These are phyloP conservation scores for Cytospora chrysosperma DNA, from an alignment of 2,329 filamentous ascomycete genomes.

Conservation along the genomic window DNA sequence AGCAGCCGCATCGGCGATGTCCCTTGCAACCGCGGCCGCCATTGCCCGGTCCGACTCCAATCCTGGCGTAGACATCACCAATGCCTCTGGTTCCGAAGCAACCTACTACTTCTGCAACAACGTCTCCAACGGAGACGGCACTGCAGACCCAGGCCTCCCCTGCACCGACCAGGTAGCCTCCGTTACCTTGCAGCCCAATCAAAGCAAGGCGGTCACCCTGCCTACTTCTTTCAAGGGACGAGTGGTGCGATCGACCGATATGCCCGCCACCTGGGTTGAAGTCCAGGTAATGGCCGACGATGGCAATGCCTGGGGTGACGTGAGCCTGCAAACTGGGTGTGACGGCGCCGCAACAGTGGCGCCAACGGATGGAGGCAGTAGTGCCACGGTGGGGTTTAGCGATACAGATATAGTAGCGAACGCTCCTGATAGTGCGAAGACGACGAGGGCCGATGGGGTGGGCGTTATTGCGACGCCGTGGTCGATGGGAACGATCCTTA, in stretches of 20 bases:
- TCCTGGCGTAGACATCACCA: slow-evolving; percentile 19
- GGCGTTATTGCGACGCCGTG: slow-evolving; percentile 17
- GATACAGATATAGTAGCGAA: neutral
- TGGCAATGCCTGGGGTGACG: slow-evolving; percentile 19
- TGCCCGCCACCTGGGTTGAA: slow-evolving; percentile 21
- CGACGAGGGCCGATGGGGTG: slow-evolving; percentile 10
- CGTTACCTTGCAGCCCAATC: slow-evolving; percentile 6
- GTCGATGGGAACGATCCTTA: slow-evolving; percentile 5
- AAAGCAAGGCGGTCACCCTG: slow-evolving; percentile 6
- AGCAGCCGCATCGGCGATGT: neutral
- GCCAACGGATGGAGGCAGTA: slow-evolving; percentile 8
- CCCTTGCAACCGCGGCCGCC: neutral
- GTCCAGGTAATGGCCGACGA: slow-evolving; percentile 18
- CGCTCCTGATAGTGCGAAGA: slow-evolving; percentile 5
- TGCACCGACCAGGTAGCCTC: slow-evolving; percentile 13
- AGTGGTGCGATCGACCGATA: slow-evolving; percentile 18
- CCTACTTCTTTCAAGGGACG: slow-evolving; percentile 15
- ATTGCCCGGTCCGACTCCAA: slow-evolving; percentile 1
- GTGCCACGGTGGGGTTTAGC: slow-evolving; percentile 6
- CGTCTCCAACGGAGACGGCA: slow-evolving; percentile 17
- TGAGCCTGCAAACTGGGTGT: slow-evolving; percentile 17
- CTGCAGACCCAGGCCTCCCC: slow-evolving; percentile 19
- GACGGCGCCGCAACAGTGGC: slow-evolving; percentile 18
- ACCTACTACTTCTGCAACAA: slow-evolving; percentile 24
- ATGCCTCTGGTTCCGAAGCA: slow-evolving; percentile 13